Evolutionary conservation across 176 grass and related monocot species (phyloP).

Genomic region (Stipa capillata): DNA sequence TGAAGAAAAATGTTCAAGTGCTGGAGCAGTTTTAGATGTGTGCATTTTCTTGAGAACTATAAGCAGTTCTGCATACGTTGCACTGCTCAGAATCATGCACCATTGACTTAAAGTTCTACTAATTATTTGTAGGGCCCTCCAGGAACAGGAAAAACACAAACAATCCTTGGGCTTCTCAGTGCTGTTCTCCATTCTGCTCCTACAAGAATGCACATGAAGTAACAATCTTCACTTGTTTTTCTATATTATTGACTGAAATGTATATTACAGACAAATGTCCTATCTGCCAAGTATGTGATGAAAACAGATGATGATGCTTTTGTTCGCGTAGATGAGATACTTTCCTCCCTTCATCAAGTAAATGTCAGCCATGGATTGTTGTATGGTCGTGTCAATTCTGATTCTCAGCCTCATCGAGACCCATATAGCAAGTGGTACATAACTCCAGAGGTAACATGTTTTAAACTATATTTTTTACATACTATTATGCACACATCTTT

Average conservation of each 20-base stretch:
- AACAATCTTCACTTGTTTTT: slow-evolving; percentile 22
- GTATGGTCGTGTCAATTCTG: slow-evolving; percentile 77
- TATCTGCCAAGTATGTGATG: no score
- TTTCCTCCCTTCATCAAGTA: no score
- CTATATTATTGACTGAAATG: not conserved
- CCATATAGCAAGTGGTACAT: slow-evolving; percentile 97
- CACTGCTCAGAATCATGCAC: not conserved
- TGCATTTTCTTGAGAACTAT: slow-evolving; percentile 9
- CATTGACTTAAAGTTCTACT: no score
- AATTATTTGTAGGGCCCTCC: slow-evolving; percentile 78
- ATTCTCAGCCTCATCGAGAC: no score
- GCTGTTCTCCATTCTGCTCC: slow-evolving; percentile 96
- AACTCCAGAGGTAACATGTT: slow-evolving; percentile 60
- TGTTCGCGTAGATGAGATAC: no score
- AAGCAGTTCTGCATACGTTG: not conserved
- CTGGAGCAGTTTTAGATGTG: not conserved
- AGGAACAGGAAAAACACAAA: slow-evolving; percentile 98
- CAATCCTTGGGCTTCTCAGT: slow-evolving; percentile 95
- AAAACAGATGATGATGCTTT: no score
- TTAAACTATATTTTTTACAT: not conserved
- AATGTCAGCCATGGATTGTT: slow-evolving; percentile 58
- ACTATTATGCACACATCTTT: not conserved
- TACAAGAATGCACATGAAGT: slow-evolving; percentile 84
- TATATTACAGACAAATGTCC: no score
- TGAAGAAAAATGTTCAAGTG: not conserved